Conservation (phyloP, 495 filamentous ascomycete species). For the Lasiosphaeria ovina region DNA sequence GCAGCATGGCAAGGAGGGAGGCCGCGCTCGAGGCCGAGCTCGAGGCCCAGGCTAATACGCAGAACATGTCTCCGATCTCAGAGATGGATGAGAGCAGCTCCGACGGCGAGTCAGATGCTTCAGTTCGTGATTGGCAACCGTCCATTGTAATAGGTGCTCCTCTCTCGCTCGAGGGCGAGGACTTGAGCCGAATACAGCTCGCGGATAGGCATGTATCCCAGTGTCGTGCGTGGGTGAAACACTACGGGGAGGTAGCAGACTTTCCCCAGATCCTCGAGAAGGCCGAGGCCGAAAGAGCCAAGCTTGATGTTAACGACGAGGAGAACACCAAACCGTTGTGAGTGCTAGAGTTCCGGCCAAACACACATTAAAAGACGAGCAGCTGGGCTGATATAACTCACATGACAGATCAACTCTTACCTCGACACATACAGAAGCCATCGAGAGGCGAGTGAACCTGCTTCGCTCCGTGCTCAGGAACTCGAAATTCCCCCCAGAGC, state of each 20-base stretch:
- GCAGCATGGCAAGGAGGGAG: conserved; percentile 15
- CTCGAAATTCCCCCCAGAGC: conserved; percentile 39
- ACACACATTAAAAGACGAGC: background rate
- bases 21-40: conserved; percentile 1
- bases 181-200: conserved; percentile 38
- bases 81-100: background rate
- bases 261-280: conserved; percentile 33
- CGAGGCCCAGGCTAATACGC: background rate
- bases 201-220: conserved; percentile 41
- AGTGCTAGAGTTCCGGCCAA: conserved; percentile 2
- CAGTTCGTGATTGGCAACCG: conserved; percentile 21
- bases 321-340: conserved; percentile 41
- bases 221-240: conserved; percentile 29
- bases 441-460: conserved; percentile 31
- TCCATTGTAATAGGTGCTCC: conserved; percentile 23
- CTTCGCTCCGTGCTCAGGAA: conserved; percentile 31
- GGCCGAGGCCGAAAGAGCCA: conserved; percentile 30
- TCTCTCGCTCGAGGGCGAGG: conserved; percentile 33
- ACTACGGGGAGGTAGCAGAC: conserved; percentile 26
- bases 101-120: background rate
- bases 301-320: conserved; percentile 38
- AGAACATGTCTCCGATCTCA: background rate
- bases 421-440: conserved; percentile 23
- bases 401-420: conserved; percentile 20
- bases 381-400: background rate